Evolutionary conservation across 768 basidiomycete species (phyloP).

Genomic region (Lentinula sp.): DNA sequence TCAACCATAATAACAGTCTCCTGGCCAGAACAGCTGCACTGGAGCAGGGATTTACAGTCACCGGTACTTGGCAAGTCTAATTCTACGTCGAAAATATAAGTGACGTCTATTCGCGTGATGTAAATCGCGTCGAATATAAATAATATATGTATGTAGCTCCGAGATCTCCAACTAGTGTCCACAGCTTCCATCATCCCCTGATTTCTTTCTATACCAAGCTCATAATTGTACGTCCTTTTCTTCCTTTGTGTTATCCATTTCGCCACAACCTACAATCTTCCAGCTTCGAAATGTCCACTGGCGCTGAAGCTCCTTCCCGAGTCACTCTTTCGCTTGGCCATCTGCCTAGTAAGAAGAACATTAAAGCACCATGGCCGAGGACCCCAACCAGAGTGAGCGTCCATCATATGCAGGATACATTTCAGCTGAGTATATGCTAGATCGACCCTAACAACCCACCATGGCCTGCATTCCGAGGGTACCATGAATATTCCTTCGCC

Average conservation of each 20-base stretch:
- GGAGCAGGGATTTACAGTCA: too few species aligned
- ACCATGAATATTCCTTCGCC: conserved; percentile 78
- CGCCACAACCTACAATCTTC: too few species aligned
- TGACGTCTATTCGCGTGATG: too few species aligned
- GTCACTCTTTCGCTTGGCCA: conserved; percentile 73
- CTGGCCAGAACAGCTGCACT: too few species aligned
- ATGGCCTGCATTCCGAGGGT: conserved; percentile 68
- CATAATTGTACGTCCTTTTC: background rate
- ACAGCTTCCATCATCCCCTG: background rate
- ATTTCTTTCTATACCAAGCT: background rate
- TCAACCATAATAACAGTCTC: too few species aligned
- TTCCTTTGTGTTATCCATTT: background rate
- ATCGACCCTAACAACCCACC: conserved; percentile 83
- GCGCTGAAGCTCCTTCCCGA: conserved; percentile 29
- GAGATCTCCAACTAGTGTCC: background rate
- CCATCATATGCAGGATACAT: background rate
- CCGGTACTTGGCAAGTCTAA: too few species aligned
- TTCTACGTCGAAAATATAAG: too few species aligned
- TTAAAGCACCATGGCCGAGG: conserved; percentile 67
- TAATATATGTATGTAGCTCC: background rate
- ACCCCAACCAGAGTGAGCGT: conserved; percentile 60
- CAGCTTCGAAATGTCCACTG: background rate
- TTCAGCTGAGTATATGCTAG: conserved; percentile 22
- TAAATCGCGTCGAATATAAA: background rate
- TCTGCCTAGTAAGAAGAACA: conserved; percentile 66